Evolutionary conservation across 164 flowering plant species (phyloP).

Genomic region (Malania oleifera): DNA sequence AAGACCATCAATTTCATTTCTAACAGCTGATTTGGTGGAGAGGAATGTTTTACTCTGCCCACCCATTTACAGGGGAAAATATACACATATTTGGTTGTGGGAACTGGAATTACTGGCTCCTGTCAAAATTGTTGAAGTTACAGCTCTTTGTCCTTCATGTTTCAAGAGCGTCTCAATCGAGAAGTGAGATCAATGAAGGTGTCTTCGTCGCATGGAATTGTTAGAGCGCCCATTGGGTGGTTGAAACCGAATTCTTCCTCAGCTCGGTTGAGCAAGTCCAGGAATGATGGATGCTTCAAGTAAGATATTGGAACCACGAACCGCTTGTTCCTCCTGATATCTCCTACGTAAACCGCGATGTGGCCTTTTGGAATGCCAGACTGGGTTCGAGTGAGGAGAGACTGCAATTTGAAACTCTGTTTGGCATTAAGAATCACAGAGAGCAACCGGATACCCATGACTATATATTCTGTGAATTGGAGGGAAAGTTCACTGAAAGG

Average conservation of each 20-base stretch:
- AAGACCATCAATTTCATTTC: too few species aligned
- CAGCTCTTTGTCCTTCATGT: not conserved
- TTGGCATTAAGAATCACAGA: too few species aligned
- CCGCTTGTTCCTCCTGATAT: constrained; percentile 32
- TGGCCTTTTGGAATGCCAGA: constrained; percentile 30
- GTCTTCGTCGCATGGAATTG: constrained; percentile 37
- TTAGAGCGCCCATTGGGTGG: constrained; percentile 43
- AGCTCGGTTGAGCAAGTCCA: constrained; percentile 30
- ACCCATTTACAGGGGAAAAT: too few species aligned
- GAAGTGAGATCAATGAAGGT: constrained; percentile 23
- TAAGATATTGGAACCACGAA: constrained; percentile 43
- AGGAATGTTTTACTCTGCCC: too few species aligned
- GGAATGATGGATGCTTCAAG: constrained; percentile 40
- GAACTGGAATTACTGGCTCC: too few species aligned
- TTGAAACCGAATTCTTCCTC: constrained; percentile 46
- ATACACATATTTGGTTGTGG: too few species aligned
- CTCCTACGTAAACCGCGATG: constrained; percentile 44
- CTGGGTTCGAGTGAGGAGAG: not conserved
- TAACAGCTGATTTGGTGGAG: too few species aligned
- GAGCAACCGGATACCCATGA: too few species aligned
- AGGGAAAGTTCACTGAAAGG: too few species aligned
- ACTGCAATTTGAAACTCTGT: not conserved
- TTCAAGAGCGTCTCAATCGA: constrained; percentile 11
- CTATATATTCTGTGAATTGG: too few species aligned
- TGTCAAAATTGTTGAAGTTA: too few species aligned